Percentiles rank a stretch among this genome's conserved stretches.
These are phyloP conservation scores for Spencermartinsiella ligniputridi DNA, from an alignment of 1,139 yeast genomes.

Conservation along the genomic window DNA sequence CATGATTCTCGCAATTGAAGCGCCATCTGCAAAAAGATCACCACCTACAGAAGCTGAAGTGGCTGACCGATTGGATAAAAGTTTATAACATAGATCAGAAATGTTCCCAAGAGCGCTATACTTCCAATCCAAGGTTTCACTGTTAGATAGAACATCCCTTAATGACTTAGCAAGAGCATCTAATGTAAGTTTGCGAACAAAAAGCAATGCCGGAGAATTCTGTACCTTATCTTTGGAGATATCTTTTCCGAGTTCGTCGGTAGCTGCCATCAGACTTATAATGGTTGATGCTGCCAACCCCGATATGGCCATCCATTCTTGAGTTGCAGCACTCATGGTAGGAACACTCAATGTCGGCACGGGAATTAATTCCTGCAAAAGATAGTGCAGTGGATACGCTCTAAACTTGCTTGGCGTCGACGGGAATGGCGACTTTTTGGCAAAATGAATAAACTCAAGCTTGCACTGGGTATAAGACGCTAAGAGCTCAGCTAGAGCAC, in stretches of 20 bases:
- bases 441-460: constrained; percentile 73
- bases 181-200: constrained; percentile 67
- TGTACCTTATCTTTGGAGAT: constrained; percentile 32
- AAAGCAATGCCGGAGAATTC: constrained; percentile 64
- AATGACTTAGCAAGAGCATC: constrained; percentile 65
- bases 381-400: constrained; percentile 69
- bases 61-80: constrained; percentile 27
- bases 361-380: constrained; percentile 71
- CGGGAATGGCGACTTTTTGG: constrained; percentile 44
- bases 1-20: constrained; percentile 57
- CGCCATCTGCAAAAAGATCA: constrained; percentile 54
- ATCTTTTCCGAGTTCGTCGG: constrained; percentile 41
- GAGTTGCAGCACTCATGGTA: constrained; percentile 15
- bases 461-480: constrained; percentile 79
- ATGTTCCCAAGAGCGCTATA: constrained; percentile 55
- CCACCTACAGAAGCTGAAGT: constrained; percentile 27
- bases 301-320: constrained; percentile 41
- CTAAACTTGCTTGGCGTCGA: constrained; percentile 49
- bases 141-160: constrained; percentile 43
- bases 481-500: constrained; percentile 63
- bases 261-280: constrained; percentile 46
- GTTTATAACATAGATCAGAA: constrained; percentile 43
- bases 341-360: constrained; percentile 40
- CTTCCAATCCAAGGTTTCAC: constrained; percentile 36
- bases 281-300: constrained; percentile 44